Evolutionary conservation across 2,329 filamentous ascomycete genomes (phyloP), one percentile per base, ranked within the genome.

Genomic region (Claviceps sp.): DNA sequence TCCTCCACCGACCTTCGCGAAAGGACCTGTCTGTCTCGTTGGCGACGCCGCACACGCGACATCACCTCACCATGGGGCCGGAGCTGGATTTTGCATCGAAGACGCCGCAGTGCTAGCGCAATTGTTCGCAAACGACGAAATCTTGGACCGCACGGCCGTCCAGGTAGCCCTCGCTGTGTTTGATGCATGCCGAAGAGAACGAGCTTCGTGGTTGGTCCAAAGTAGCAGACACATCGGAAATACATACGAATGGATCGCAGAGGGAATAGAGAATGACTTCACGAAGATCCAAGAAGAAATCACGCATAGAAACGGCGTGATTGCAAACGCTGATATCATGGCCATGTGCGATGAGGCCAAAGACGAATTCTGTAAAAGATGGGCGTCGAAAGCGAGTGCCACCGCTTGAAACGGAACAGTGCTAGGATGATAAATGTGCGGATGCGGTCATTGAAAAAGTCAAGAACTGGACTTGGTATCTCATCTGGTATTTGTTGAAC

Each of bases 161-260:
- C 43, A 37, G 4, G 37, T 47, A 0, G 52, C 52, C 6, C 52
- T 53, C 2, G 42, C 20, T 1, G 48, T 37, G 13, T 53, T 48
- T 30, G 48, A 51, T 37, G 37, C 22, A 8, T 11, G 22, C 1
- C 34, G 48, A 14, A 40, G 47, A 13, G 48, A 42, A 38, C 52
- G 52, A 16, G 52, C n/a, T 3, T 41, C 52, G 30, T 53, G 52
- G 52, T 7, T 53, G 18, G 52, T 53, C 9, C 42, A 50, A 16
- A 50, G 52, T 48, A 54, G 55, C 40, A 47, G 53, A 38, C 45
- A 45, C 47, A 53, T 55, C 5, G 55, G 53, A 5, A 45, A 55
- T 22, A 46, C 46, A 14, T 55, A 56, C 37, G 53, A 56, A 38
- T 53, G 53, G 55, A 46, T 54, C n/a, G 55, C 55, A 3, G 40